Evolutionary conservation across 2,329 filamentous ascomycete genomes (phyloP).

Genomic region (Fusarium newnesense): DNA sequence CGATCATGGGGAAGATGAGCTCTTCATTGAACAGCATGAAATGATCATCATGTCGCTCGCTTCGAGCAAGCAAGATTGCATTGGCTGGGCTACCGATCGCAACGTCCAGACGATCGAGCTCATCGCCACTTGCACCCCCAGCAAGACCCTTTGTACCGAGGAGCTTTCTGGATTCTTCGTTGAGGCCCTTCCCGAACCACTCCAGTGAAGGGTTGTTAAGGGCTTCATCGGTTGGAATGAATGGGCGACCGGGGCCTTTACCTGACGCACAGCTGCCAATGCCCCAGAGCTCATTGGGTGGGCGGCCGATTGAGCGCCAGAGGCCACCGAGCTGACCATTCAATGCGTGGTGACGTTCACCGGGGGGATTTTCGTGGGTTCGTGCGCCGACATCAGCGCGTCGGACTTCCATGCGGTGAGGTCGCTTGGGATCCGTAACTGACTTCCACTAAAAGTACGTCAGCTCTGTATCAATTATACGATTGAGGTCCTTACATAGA

Average conservation of each 20-base stretch:
- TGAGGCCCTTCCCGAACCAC: not conserved
- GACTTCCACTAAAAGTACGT: not conserved
- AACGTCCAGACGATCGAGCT: not conserved
- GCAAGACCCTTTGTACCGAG: not conserved
- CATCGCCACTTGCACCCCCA: not conserved
- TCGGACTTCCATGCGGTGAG: not conserved
- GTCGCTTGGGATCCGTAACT: not conserved
- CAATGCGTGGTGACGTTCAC: not conserved
- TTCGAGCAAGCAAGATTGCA: not conserved
- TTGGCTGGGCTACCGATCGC: fast-evolving
- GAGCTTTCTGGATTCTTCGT: not conserved
- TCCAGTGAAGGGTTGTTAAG: not conserved
- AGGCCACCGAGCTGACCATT: not conserved
- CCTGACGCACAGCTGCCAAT: not conserved
- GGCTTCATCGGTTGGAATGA: not conserved
- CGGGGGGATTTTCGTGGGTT: not conserved
- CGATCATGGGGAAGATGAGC: not conserved
- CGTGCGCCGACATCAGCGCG: not conserved
- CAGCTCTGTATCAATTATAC: fast-evolving
- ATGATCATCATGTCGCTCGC: not conserved
- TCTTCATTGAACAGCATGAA: not conserved
- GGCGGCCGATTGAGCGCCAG: not conserved
- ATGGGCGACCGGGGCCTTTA: not conserved
- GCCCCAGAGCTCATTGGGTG: not conserved
- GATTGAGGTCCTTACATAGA: not conserved